Evolutionary conservation across 2,329 filamentous ascomycete genomes (phyloP), one percentile per base, ranked within the genome.

Genomic region (Colletotrichum cordylinicola): DNA sequence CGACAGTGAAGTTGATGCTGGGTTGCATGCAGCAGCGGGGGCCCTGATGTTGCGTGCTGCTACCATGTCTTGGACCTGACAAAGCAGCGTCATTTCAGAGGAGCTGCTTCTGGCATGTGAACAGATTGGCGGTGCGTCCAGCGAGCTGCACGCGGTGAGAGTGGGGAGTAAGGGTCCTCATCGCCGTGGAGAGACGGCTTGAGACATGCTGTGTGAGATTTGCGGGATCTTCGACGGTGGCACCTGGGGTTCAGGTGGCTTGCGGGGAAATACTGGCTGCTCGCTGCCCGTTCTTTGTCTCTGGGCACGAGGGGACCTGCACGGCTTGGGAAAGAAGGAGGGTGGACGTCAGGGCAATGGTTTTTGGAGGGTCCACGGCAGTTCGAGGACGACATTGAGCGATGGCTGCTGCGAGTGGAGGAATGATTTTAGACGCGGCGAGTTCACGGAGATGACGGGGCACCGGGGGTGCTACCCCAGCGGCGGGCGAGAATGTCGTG

Each of bases 201-300:
- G 67, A 70, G 67, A 74, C 66, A 74, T 43, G 33, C 27, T 70
- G 66, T 64, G 66, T 39, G 24, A 56, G 43, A 64, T 43, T 60
- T 43, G n/a, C 39, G 37, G 27, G 33, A 74, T 58, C 39, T 62
- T 43, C 66, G 24, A 21, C 58, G 8, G 71, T 74, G 71, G 67
- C 67, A 27, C 8, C 29, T 33, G 18, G 16, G 69, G 31, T 65
- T n/a, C 18, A 43, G 29, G 35, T 48, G 52, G 60, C 21, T 52
- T 52, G 48, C 52, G 64, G 70, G 70, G 65, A 62, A 72, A 24
- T 21, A 24, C 16, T 24, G 68, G 39, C n/a, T 66, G 15, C n/a
- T 60, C 15, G 24, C 18, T 15, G 15, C 33, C 4, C 43, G n/a
- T 52, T 35, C 52, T 52, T 52, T 52, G 43, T 52, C 43, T n/a